Base-by-base conservation (phyloP, 108 stramenopile species). In the Cyclotella distinguenda region DNA sequence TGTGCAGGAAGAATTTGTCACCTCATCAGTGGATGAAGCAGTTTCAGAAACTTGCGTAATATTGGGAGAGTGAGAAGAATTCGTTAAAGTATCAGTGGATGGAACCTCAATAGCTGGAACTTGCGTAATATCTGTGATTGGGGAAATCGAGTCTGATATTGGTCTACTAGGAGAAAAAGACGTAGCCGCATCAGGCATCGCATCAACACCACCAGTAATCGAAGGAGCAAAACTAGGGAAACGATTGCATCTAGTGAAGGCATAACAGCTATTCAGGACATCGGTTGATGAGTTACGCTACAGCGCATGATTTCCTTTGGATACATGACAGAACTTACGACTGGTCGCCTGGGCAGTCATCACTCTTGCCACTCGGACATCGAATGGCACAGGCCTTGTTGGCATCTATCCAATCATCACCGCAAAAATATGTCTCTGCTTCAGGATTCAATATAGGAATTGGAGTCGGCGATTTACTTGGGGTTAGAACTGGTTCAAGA, bases 291-390 rank as follows among this genome's bases (percentile, higher is more conserved):
- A n/a, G n/a, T n/a, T n/a, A n/a, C n/a, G n/a, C n/a, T n/a, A n/a
- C n/a, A n/a, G n/a, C n/a, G n/a, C n/a, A n/a, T n/a, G n/a, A n/a
- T n/a, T n/a, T n/a, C n/a, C n/a, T n/a, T n/a, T n/a, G n/a, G n/a
- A n/a, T n/a, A n/a, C n/a, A 18, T 31, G 34, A 18, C 36, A 10
- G 36, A 38, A 38, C 45, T 46, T 39, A 22, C 34, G n/a, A n/a
- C 31, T 61, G 52, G 23, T 51, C 64, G 32, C 34, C 49, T 6
- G 63, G 63, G 35, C 76, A 77, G 23, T 77, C 76, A 53, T 77
- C 76, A 45, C 64, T 70, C 62, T 70, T 77, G 6, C 57, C 60
- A 13, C 50, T 53, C 22, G 76, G 76, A 36, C 76, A 77, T 21
- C 63, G 53, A 13, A 60, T 70, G 28, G 35, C 28, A 28, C 76